A percentile compares a stretch with the other conserved stretches of the same genome.
Conservation (phyloP, 2,329 filamentous ascomycete species). For the Arachnomyces sp. region DNA sequence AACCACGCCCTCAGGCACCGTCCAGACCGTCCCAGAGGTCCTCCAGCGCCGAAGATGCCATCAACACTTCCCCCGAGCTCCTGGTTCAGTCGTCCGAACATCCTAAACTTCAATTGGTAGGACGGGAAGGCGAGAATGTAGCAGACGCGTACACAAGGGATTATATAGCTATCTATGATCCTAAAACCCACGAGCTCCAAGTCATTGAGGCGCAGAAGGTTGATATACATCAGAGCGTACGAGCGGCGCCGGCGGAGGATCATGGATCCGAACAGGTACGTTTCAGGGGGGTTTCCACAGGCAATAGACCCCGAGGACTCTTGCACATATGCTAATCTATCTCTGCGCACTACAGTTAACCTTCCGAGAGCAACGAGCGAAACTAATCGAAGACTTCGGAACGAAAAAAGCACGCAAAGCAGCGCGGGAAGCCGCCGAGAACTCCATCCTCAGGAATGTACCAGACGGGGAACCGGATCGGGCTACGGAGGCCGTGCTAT, state of each 20-base stretch:
- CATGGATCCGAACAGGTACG: conserved; percentile 9
- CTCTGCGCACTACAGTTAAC: conserved; percentile 26
- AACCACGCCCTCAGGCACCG: conserved; percentile 39
- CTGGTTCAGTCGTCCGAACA: conserved; percentile 56
- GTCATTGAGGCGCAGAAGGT: conserved; percentile 49
- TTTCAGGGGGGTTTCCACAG: neutral
- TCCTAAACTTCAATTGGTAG: conserved; percentile 53
- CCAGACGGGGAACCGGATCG: conserved; percentile 25
- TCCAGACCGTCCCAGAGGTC: conserved; percentile 17
- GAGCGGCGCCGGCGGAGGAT: conserved; percentile 20
- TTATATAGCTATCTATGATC: conserved; percentile 56
- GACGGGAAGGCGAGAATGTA: conserved; percentile 42
- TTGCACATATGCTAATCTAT: neutral
- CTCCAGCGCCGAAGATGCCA: conserved; percentile 25
- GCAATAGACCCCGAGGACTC: neutral
- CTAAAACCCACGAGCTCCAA: conserved; percentile 45
- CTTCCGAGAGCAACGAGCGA: conserved; percentile 32
- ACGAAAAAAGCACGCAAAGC: conserved; percentile 45
- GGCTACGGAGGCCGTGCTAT: conserved; percentile 36
- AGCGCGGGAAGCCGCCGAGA: conserved; percentile 41
- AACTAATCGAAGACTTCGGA: conserved; percentile 43
- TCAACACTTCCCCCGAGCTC: conserved; percentile 40
- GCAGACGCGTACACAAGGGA: conserved; percentile 49
- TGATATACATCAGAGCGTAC: conserved; percentile 32
- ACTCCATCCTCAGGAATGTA: conserved; percentile 38